Base-by-base conservation (phyloP, 768 basidiomycete species). In the Trametes maxima region DNA sequence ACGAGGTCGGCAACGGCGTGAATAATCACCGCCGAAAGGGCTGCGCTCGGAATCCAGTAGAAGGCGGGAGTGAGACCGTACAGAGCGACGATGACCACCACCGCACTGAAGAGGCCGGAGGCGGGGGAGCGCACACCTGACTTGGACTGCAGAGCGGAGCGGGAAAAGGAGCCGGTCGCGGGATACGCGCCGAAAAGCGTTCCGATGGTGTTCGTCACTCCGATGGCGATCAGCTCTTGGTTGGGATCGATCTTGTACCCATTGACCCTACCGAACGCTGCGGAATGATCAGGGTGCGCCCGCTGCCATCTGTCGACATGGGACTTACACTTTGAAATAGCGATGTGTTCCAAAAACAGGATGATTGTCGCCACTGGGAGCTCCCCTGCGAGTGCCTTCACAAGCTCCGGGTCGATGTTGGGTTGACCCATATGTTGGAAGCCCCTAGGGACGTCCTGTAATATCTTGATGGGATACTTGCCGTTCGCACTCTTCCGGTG, bases 121-220 rank as follows among this genome's bases (percentile, higher is more conserved):
- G 88, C 80, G 11, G 96, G 96, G 1, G 96, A 98, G 51, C 95
- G 85, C 14, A 97, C 95, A 45, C 96, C 96, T 0, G 93, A 95
- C 74, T 95, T 98, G 25, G 91, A 86, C 75, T 97, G 94, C 71
- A 98, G 80, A 3, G 96, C 96, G 7, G 94, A 91, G 22, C 96
- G 90, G 46, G 95, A 96, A 82, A 98, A 98, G 0, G 95, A 97
- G 1, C 96, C 96, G 17, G 96, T 98, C 0, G 95, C 92, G 16
- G 96, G 95, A 73, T 96, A 98, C 0, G 94, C 95, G 49, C 76
- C 84, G 72, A 98, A 97, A 68, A 90, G 78, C 22, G 92, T 89
- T 2, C 95, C 95, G 64, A 96, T 71, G 2, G 91, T 92, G 73
- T 95, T 95, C n/a, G 94, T 90, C 28, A 98, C 92, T 21, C 95